phyloP scores from a whole-genome alignment of 1,139 yeast species.

The Magnusiomyces paraingens region DNA sequence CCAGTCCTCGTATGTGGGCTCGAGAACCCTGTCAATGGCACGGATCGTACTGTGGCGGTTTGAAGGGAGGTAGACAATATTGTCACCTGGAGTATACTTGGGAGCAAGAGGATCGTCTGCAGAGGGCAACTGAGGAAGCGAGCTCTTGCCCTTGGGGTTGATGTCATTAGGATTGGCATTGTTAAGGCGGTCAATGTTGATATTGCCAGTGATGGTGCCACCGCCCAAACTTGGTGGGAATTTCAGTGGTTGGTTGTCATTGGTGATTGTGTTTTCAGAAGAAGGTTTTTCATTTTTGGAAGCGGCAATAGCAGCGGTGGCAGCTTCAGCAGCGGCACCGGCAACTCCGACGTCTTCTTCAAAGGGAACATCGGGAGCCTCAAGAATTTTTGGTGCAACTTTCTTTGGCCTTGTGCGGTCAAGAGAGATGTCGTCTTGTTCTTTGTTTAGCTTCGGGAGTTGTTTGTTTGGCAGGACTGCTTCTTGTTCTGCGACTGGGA shows the following conservation, averaged over 20 bases:
- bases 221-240: no score
- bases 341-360: neutral
- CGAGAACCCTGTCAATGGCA: neutral
- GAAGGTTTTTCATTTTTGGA: no score
- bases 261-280: no score
- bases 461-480: neutral
- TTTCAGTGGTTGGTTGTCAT: no score
- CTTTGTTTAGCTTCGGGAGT: conserved; percentile 7
- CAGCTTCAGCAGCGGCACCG: neutral
- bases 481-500: conserved; percentile 1
- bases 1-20: conserved; percentile 7
- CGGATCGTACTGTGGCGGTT: neutral
- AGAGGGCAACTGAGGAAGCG: neutral
- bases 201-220: neutral
- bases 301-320: neutral
- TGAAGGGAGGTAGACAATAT: neutral
- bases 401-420: neutral
- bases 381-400: no score
- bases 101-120: neutral
- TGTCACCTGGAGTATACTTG: neutral
- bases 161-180: neutral
- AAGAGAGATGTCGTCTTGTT: conserved; percentile 7
- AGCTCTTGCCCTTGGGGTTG: no score
- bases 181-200: neutral
- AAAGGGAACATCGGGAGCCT: neutral